Base-by-base conservation (phyloP, 1,284 basidiomycete species). In the Cutaneotrichosporon sp. region DNA sequence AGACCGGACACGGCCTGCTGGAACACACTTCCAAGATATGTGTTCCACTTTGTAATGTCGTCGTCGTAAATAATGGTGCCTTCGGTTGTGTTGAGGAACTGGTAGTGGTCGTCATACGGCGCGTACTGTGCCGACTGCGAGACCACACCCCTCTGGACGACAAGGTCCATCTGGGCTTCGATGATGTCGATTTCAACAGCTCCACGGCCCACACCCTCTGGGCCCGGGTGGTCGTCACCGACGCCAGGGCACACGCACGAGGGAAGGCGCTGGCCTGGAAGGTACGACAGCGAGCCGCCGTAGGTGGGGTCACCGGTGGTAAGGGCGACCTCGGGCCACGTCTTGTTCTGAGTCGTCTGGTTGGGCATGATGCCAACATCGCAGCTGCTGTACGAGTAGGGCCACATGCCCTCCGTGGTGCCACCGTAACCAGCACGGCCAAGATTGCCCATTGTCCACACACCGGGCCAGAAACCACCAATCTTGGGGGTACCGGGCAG, bases 1-100 rank as follows among this genome's bases (percentile, higher is more conserved):
- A 88, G 60, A 9, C 80, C 83, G 2, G 85, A 88, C 18, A 86
- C 68, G 22, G 87, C 86, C 73, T 94, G 86, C 72, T 94, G 90
- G 69, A 80, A 89, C 13, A 76, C 68, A 30, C 85, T 86, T 21
- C 90, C 91, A 48, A 79, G 81, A 73, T 92, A 94, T 3, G 74
- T 54, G 73, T 93, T 93, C 64, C 78, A 80, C 52, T 84, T 75
- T 2, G 81, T 80, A 18, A 84, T 80, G 17, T 76, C 51, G 4
- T 58, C 41, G 48, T 76, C 67, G 62, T 68, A 69, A 9, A 62
- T 60, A 4, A 50, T 52, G 21, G 56, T 52, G n/a, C 49, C 57
- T 14, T 38, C 77, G 2, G 80, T 70, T 7, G 79, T 65, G 4
- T 74, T 71, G 63, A 83, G 80, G 65, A 79, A 76, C 53, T 81